Evolutionary conservation across 2,329 filamentous ascomycete genomes (phyloP), one percentile per base, ranked within the genome.

Genomic region (Pseudocercospora macadamiae): DNA sequence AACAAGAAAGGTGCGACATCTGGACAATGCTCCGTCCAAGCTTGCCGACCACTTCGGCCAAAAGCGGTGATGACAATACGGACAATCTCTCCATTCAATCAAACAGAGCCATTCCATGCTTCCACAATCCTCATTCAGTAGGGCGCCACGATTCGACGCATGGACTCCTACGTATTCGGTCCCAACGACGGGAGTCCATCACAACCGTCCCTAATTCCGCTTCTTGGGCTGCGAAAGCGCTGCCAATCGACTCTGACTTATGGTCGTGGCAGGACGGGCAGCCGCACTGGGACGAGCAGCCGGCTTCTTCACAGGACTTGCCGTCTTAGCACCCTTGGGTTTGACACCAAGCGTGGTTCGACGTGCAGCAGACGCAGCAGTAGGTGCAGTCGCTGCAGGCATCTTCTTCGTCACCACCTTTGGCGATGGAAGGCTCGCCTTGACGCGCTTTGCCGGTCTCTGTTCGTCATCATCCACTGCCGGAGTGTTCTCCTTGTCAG

Each of bases 401-500:
- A 47, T 19, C 10, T 59, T 39, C 2, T 57, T 57, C n/a, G 44
- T 12, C 14, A 42, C 32, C 1, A 48, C 16, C 36, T 53, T 53
- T 12, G 55, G 49, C 30, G 58, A 53, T 3, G 55, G 53, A 12
- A 21, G 51, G 16, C 47, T 58, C 2, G 59, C 44, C 62, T 68
- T 69, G 8, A 64, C 51, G 14, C 71, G 66, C 66, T 73, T 73
- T 21, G 63, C 55, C 2, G 70, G 67, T 12, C 71, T 57, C 42
- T 64, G 65, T n/a, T 68, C 66, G 23, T 64, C 67, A 4, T 72
- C 73, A 12, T 67, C 70, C 21, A 48, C 5, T 3, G 48, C 57
- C 2, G 59, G 58, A 12, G 63, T 63, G 45, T 80, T 80, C 70
- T 80, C 79, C 68, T 80, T 80, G 59, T 78, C 74, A 2, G 73